Evolutionary conservation across 106 monocot genomes (phyloP).

Genomic region (Cymbidium sinense): DNA sequence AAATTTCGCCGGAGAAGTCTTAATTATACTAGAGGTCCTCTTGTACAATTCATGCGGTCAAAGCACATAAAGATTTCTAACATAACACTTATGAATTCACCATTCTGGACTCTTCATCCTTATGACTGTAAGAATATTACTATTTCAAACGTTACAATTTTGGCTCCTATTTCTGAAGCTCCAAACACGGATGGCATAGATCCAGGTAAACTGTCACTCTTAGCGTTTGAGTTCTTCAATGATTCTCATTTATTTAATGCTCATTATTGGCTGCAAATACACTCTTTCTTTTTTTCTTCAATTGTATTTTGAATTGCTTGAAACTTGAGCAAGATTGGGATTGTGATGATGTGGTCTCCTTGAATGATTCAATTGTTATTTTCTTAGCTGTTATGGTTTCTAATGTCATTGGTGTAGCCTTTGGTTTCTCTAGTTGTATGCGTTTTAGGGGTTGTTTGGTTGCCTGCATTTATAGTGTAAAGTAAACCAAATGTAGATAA

Average conservation of each 20-base stretch:
- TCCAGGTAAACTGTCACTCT: constrained; percentile 36
- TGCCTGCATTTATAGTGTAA: too few species aligned
- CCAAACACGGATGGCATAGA: constrained; percentile 79
- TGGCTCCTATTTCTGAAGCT: constrained; percentile 52
- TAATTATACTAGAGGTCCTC: constrained; percentile 65
- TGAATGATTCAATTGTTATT: not conserved
- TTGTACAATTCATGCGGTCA: constrained; percentile 72
- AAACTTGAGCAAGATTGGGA: not conserved
- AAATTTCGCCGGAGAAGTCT: constrained; percentile 32
- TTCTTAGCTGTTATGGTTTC: not conserved
- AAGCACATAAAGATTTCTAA: constrained; percentile 51
- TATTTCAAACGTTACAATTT: constrained; percentile 48
- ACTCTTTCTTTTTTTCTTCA: not conserved
- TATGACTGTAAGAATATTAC: constrained; percentile 71
- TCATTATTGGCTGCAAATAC: not conserved
- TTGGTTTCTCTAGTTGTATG: not conserved
- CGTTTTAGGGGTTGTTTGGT: too few species aligned
- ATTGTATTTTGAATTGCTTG: not conserved
- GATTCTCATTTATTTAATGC: not conserved
- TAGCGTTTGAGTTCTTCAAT: not conserved
- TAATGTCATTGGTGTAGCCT: not conserved
- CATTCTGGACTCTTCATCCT: constrained; percentile 79
- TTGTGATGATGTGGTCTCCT: not conserved
- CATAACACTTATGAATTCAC: constrained; percentile 62
- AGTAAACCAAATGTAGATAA: too few species aligned